A percentile compares a stretch with the other conserved stretches of the same genome.
These are phyloP conservation scores for Mallotus nudiflorus DNA, from an alignment of 345 rosid genomes.

Conservation along the genomic window DNA sequence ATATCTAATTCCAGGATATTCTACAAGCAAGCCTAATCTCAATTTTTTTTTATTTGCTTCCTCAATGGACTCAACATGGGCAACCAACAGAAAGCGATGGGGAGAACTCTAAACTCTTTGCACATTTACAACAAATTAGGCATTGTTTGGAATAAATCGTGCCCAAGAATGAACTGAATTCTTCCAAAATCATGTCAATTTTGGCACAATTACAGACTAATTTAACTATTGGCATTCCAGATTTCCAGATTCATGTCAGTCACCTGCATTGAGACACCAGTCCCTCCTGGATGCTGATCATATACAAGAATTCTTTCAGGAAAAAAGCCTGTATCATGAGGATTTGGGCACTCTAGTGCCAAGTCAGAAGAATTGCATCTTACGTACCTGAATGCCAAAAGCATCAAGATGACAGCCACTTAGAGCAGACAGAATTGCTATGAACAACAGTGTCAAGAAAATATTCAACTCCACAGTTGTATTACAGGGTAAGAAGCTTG, in stretches of 20 bases:
- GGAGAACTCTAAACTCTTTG: no score
- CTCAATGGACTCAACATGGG: no score
- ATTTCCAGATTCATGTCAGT: constrained; percentile 13
- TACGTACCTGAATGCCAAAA: constrained; percentile 48
- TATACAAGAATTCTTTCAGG: constrained; percentile 79
- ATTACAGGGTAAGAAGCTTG: no score
- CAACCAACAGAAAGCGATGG: no score
- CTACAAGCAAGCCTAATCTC: no score
- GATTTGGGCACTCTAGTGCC: constrained; percentile 89
- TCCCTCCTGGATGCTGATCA: constrained; percentile 92
- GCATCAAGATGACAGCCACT: constrained; percentile 6
- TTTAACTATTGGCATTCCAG: not conserved
- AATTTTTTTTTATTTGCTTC: no score
- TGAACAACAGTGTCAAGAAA: not conserved
- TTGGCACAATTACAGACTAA: no score
- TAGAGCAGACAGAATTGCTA: not conserved
- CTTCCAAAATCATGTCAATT: no score
- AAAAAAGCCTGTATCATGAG: constrained; percentile 51
- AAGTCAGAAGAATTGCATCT: constrained; percentile 83
- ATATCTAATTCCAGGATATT: no score
- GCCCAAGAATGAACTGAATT: no score
- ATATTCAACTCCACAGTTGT: not conserved
- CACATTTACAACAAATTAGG: no score
- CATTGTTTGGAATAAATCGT: no score
- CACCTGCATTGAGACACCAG: constrained; percentile 83